Base-by-base conservation (phyloP, 306 rosid genomes). In the Gleditsia sinensis region DNA sequence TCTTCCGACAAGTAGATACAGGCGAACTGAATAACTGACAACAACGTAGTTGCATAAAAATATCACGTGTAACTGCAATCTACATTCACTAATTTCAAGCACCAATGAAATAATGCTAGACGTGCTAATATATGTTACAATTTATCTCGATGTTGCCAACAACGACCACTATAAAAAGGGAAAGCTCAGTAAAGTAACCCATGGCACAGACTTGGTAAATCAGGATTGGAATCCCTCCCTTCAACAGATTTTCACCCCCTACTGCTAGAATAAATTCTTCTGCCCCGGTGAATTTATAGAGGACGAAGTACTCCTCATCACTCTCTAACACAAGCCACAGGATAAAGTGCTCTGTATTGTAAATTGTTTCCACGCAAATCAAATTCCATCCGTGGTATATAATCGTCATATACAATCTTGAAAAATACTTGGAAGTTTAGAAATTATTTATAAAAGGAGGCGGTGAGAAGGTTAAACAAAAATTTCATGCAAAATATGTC, bases 361-460 rank as follows among this genome's bases (percentile, higher is more conserved):
- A 37, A 27, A 45, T 7, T 17, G 46, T 49, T 69, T 75, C 64
- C 68, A 42, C 33, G 69, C 67, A 46, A 63, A 20, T 32, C 51
- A 42, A 61, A 74, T 32, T 75, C 39, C 19, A 21, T 8, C 25
- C 5, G 20, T 20, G 17, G 20, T 66, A 34, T 56, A 27, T 66
- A 56, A 54, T 54, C 37, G 24, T 75, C 81, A 69, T 71, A 58
- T 66, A 71, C 82, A 60, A 60, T 46, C 72, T 23, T 25, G 25
- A 49, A 58, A 75, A 61, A 46, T 21, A 20, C 17, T n/a, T 45
- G 55, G 25, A 57, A 66, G 75, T 27, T 66, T 48, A 34, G 21
- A 50, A 30, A 45, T 24, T 57, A 62, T 24, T 70, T 55, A 42
- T 59, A 76, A 67, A 63, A 42, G 51, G 51, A 48, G 58, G 39